Evolutionary conservation across 2,329 filamentous ascomycete genomes (phyloP).

Genomic region (Stagonosporopsis chrysanthemi): DNA sequence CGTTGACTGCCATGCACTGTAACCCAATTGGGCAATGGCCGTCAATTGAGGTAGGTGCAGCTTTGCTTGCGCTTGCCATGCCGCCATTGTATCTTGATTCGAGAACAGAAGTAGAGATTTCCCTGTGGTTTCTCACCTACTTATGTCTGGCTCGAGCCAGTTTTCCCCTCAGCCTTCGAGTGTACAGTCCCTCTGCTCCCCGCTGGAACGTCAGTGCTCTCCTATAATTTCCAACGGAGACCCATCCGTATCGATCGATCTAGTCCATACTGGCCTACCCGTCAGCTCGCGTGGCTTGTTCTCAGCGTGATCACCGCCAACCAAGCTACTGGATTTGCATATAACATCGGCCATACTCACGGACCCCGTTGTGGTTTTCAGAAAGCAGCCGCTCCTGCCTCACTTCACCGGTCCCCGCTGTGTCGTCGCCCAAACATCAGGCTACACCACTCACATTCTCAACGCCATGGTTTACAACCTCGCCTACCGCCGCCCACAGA

Average conservation of each 20-base stretch:
- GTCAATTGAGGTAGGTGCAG: conserved; percentile 9
- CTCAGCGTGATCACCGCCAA: conserved; percentile 1
- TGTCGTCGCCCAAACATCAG: conserved; percentile 15
- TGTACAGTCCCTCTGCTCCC: conserved; percentile 1
- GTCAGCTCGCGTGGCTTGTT: conserved; percentile 14
- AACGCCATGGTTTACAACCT: conserved; percentile 57
- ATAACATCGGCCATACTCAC: neutral
- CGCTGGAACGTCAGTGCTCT: conserved; percentile 1
- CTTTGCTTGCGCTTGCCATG: conserved; percentile 10
- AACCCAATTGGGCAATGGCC: conserved; percentile 18
- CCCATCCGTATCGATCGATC: conserved; percentile 6
- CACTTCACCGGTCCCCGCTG: conserved; percentile 1
- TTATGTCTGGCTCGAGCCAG: conserved; percentile 14
- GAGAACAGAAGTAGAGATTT: neutral
- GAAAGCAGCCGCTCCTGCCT: conserved; percentile 16
- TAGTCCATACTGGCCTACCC: conserved; percentile 12
- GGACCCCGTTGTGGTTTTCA: conserved; percentile 4
- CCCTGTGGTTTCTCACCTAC: conserved; percentile 4
- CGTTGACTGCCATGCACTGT: conserved; percentile 22
- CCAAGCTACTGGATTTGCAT: conserved; percentile 11
- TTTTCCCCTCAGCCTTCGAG: neutral
- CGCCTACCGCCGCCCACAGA: conserved; percentile 56
- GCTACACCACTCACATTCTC: conserved; percentile 5
- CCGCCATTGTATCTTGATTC: conserved; percentile 1
- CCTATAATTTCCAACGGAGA: conserved; percentile 4